Evolutionary conservation across 345 rosid genomes (phyloP), one percentile per base, ranked within the genome.

Genomic region (Pistacia integerrima): DNA sequence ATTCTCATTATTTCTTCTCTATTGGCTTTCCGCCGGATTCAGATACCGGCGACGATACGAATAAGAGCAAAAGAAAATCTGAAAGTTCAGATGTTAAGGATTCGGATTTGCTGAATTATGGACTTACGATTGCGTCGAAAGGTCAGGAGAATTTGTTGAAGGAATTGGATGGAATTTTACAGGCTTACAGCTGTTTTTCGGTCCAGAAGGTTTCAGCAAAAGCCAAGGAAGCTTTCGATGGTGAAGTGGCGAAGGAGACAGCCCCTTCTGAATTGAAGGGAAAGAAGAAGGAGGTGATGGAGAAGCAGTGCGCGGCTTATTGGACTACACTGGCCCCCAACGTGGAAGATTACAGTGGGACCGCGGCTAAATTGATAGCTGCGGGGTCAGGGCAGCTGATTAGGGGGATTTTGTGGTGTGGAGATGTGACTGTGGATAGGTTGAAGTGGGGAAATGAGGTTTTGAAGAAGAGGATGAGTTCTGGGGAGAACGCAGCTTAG

Each of bases 311-410:
- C 54, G 86, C 90, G 2, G 87, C 93, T 1, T 93, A 93, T 77
- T 96, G 99, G 99, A 96, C 97, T 2, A 90, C 98, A 2, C 56
- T 96, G 82, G 98, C 98, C 0, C 99, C 99, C 3, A 96, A 96
- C 79, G 99, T 96, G 72, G 98, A 93, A 84, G 98, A 93, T 68
- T 95, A 91, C 62, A 87, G 97, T 35, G 83, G 92, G 51, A 88
- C 75, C 51, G 82, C 94, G 0, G 94, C 97, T 1, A 88, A 83
- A 86, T 61, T 93, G 82, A 84, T 95, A 12, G 98, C 98, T 0
- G 52, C 87, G 0, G 98, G 99, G 18, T 92, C 99, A 1, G 96
- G 96, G 16, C 89, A 91, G 83, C 78, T 93, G 82, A 90, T 93
- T 49, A 90, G 88, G 82, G 98, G 98, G 82, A 96, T 96, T 64